Conservation (phyloP, 176 grass and related monocot genomes). For the Olyra latifolia region DNA sequence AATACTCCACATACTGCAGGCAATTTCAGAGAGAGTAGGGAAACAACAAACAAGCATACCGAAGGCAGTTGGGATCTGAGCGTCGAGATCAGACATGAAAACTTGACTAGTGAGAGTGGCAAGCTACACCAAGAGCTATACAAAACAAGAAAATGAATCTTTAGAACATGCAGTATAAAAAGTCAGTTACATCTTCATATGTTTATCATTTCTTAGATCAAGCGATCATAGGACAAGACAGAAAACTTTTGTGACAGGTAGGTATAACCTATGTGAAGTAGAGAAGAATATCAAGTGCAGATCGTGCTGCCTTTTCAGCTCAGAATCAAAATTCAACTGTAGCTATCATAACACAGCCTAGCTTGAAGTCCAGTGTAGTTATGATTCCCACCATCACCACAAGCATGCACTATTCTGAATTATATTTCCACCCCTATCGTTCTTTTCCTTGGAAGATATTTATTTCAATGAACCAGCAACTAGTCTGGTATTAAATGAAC, state of each 20-base stretch:
- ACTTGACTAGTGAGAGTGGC: slow-evolving; percentile 57
- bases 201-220: background rate
- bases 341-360: background rate
- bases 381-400: background rate
- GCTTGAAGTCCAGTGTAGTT: background rate
- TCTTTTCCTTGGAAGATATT: background rate
- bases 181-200: background rate
- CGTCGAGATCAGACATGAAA: slow-evolving; percentile 99
- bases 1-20: background rate
- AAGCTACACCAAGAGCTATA: slow-evolving; percentile 61
- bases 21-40: background rate
- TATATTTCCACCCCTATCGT: background rate
- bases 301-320: background rate
- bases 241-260: background rate
- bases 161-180: slow-evolving; percentile 11
- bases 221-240: background rate
- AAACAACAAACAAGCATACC: slow-evolving; percentile 49
- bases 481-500: background rate
- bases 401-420: background rate
- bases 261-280: background rate
- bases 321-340: background rate
- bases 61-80: slow-evolving; percentile 90
- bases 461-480: background rate
- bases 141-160: background rate
- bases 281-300: background rate